phyloP scores from a whole-genome alignment of 73 alveolate species.

The Durusdinium trenchii region DNA sequence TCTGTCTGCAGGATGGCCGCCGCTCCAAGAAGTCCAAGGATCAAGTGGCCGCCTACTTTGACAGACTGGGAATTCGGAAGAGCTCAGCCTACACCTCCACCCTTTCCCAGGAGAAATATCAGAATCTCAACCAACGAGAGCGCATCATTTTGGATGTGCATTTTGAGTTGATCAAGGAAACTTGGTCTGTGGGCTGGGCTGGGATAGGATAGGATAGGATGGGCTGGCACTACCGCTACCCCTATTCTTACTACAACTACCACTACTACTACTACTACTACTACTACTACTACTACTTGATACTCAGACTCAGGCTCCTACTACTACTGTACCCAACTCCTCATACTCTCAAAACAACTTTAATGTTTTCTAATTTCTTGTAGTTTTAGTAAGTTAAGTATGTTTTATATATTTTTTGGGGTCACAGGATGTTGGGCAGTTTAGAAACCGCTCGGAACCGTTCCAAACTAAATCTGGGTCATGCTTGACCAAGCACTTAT shows the following conservation, averaged over 20 bases:
- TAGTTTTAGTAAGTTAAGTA: too few species aligned
- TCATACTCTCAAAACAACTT: too few species aligned
- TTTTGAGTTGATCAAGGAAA: background rate
- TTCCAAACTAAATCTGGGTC: background rate
- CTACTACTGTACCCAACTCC: too few species aligned
- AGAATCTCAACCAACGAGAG: background rate
- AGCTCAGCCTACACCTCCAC: background rate
- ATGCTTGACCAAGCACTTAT: background rate
- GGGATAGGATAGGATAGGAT: too few species aligned
- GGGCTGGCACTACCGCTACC: too few species aligned
- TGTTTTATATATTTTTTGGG: too few species aligned
- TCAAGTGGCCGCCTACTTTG: background rate
- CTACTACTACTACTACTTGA: too few species aligned
- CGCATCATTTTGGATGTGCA: background rate
- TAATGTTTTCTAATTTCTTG: too few species aligned
- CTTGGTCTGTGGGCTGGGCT: background rate
- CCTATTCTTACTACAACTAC: too few species aligned
- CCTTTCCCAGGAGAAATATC: background rate
- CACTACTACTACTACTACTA: too few species aligned
- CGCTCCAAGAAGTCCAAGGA: constrained; percentile 7
- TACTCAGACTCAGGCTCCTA: too few species aligned
- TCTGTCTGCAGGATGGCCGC: constrained; percentile 17
- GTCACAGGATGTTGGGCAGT: background rate
- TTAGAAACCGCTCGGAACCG: too few species aligned
- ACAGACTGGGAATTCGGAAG: background rate